phyloP scores from a whole-genome alignment of 345 rosid species.

The Nasturtium officinale region DNA sequence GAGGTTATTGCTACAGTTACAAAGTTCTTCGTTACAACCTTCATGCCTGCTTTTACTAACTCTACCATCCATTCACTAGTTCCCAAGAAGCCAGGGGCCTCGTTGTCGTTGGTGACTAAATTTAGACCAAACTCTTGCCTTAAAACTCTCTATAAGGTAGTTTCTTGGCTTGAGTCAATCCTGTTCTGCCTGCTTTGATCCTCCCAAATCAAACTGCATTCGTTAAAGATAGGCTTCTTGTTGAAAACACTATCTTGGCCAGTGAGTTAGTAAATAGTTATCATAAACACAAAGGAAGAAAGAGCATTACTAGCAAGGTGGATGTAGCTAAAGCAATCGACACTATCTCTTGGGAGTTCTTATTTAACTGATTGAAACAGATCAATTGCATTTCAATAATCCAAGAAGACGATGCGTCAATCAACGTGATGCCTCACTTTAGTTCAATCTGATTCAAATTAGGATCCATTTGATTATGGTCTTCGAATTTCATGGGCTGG shows the following conservation, averaged over 20 bases:
- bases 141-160: neutral
- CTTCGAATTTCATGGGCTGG: too few species aligned
- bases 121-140: neutral
- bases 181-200: neutral
- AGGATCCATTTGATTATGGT: too few species aligned
- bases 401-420: too few species aligned
- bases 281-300: neutral
- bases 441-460: too few species aligned
- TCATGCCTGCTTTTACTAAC: neutral
- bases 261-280: neutral
- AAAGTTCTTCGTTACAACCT: neutral
- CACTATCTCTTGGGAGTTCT: neutral
- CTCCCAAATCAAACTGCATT: neutral
- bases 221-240: neutral
- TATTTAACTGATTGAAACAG: too few species aligned
- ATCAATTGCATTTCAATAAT: too few species aligned
- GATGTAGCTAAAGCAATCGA: neutral
- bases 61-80: neutral
- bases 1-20: neutral
- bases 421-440: too few species aligned
- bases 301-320: neutral
- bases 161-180: neutral
- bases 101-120: neutral
- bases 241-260: neutral
- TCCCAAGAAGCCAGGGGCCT: neutral